Conservation (phyloP, 257 asterid species). For the Rhazya stricta region DNA sequence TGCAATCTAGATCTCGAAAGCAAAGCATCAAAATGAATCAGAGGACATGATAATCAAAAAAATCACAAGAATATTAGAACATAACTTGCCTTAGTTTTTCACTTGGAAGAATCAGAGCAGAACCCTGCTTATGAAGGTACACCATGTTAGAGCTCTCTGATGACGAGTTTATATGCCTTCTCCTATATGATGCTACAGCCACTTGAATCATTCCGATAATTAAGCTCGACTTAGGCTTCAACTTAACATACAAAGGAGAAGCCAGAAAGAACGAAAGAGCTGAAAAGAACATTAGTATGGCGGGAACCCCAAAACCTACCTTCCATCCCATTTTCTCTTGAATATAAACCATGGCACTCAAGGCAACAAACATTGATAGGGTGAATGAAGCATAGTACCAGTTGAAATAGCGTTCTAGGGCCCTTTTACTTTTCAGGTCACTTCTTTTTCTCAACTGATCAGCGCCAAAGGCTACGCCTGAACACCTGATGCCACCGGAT, state of each 20-base stretch:
- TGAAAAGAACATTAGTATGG: slow-evolving; percentile 35
- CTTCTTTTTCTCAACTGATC: slow-evolving; percentile 51
- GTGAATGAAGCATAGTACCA: slow-evolving; percentile 62
- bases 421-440: slow-evolving; percentile 8
- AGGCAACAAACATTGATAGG: slow-evolving; percentile 40
- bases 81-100: slow-evolving; percentile 39
- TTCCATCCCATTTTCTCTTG: slow-evolving; percentile 74
- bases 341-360: slow-evolving; percentile 52
- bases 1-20: no score
- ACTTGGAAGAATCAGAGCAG: slow-evolving; percentile 32
- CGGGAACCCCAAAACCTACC: slow-evolving; percentile 63
- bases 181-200: slow-evolving; percentile 48
- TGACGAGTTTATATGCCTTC: slow-evolving; percentile 28
- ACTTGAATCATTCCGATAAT: slow-evolving; percentile 45
- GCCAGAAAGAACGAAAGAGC: slow-evolving; percentile 33
- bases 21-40: no score
- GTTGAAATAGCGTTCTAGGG: slow-evolving; percentile 43
- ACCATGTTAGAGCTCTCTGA: not conserved
- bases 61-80: no score
- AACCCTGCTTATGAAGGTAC: slow-evolving; percentile 40
- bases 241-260: slow-evolving; percentile 42
- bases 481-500: slow-evolving; percentile 30
- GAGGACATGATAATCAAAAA: no score
- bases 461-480: slow-evolving; percentile 62
- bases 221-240: slow-evolving; percentile 40